phyloP scores from a whole-genome alignment of 208 protist species.

The Blastocrithidia nonstop region DNA sequence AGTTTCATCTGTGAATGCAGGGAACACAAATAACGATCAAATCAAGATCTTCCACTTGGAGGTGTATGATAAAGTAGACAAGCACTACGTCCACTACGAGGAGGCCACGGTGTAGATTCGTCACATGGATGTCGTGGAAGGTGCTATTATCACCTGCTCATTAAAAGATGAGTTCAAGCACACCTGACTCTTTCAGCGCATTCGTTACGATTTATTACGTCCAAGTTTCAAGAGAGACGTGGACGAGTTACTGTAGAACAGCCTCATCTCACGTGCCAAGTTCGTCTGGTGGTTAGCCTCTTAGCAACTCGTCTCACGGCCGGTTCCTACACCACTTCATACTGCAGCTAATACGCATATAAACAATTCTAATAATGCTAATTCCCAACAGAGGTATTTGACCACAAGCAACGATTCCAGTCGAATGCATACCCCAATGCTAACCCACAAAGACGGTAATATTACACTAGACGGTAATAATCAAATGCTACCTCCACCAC shows the following conservation, averaged over 20 bases:
- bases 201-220: constrained; percentile 56
- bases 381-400: too few species aligned
- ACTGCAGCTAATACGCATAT: too few species aligned
- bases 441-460: too few species aligned
- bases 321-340: constrained; percentile 12
- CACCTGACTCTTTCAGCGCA: constrained; percentile 38
- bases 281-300: constrained; percentile 47
- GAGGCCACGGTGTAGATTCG: constrained; percentile 45
- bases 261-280: constrained; percentile 46
- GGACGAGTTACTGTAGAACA: constrained; percentile 33
- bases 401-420: too few species aligned
- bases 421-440: too few species aligned
- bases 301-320: constrained; percentile 43
- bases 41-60: constrained; percentile 39
- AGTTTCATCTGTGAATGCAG: not conserved
- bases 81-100: constrained; percentile 64
- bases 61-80: constrained; percentile 70
- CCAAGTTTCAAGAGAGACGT: constrained; percentile 63
- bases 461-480: too few species aligned
- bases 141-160: constrained; percentile 57
- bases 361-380: too few species aligned
- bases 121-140: constrained; percentile 54
- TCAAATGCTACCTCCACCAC: too few species aligned
- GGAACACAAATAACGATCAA: constrained; percentile 2
- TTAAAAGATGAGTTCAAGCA: constrained; percentile 18